Evolutionary conservation across 2,329 filamentous ascomycete species (phyloP).

Genomic region (Penicillium frequentans): DNA sequence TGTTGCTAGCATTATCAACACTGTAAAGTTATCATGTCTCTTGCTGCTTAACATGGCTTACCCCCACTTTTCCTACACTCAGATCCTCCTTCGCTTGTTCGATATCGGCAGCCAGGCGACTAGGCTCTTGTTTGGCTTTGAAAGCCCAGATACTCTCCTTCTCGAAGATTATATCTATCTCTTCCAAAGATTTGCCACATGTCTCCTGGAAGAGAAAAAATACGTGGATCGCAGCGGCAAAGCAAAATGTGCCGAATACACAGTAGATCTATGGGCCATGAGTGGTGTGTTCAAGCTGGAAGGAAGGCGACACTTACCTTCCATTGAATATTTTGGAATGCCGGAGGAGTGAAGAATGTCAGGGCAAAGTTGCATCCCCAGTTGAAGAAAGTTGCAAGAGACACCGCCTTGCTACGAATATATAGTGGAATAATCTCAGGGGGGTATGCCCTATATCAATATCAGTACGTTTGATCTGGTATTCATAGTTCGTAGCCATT

Average conservation of each 20-base stretch:
- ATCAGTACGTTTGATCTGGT: neutral
- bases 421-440: too few species aligned
- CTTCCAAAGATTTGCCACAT: conserved; percentile 30
- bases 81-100: conserved; percentile 15
- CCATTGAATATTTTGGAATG: conserved; percentile 8
- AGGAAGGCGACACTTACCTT: conserved; percentile 7
- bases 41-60: neutral
- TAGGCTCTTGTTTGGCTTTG: conserved; percentile 8
- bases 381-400: too few species aligned
- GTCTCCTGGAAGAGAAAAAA: conserved; percentile 33
- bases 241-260: conserved; percentile 26
- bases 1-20: neutral
- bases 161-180: conserved; percentile 30
- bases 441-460: conserved; percentile 53
- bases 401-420: too few species aligned
- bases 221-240: conserved; percentile 20
- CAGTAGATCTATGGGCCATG: conserved; percentile 16
- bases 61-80: neutral
- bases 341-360: too few species aligned
- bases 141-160: conserved; percentile 16
- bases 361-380: too few species aligned
- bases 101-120: conserved; percentile 11
- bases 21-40: neutral
- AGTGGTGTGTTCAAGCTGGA: neutral
- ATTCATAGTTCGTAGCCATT: too few species aligned